phyloP scores from a whole-genome alignment of 2,329 filamentous ascomycete species.

The Pyricularia pennisetigena region DNA sequence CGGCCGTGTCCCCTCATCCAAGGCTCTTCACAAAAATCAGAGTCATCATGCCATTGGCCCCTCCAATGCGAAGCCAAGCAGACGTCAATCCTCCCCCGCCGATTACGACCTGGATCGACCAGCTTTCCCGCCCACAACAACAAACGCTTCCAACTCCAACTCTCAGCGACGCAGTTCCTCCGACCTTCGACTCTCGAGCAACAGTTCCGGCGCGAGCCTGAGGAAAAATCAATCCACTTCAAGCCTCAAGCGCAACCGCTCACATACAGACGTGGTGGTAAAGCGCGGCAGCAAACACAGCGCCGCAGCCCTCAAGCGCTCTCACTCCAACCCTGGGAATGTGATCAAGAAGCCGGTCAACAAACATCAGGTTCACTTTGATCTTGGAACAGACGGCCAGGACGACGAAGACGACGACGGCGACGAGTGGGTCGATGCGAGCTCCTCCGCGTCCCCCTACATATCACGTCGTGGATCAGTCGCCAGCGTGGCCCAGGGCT shows the following conservation, averaged over 20 bases:
- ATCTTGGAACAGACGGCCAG: slow-evolving; percentile 39
- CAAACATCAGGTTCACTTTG: slow-evolving; percentile 51
- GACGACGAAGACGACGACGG: slow-evolving; percentile 26
- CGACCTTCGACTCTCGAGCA: slow-evolving; percentile 32
- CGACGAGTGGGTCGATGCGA: slow-evolving; percentile 60
- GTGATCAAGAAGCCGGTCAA: slow-evolving; percentile 29
- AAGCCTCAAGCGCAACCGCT: slow-evolving; percentile 50
- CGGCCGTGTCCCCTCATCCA: slow-evolving; percentile 41
- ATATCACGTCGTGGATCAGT: slow-evolving; percentile 39
- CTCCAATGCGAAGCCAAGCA: slow-evolving; percentile 20
- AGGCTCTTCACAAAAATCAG: slow-evolving; percentile 33
- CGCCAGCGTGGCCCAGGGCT: slow-evolving; percentile 32
- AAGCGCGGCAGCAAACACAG: slow-evolving; percentile 32
- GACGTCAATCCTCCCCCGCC: slow-evolving; percentile 28
- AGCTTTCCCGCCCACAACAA: slow-evolving; percentile 4
- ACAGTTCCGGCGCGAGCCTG: slow-evolving; percentile 28
- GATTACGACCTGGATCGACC: slow-evolving; percentile 11
- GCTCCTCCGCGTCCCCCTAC: slow-evolving; percentile 51
- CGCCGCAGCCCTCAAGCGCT: slow-evolving; percentile 39
- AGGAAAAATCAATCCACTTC: slow-evolving; percentile 45
- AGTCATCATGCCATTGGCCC: slow-evolving; percentile 19
- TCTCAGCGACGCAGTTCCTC: slow-evolving; percentile 35
- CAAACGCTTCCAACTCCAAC: slow-evolving; percentile 7
- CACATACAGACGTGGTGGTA: slow-evolving; percentile 44
- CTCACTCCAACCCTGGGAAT: slow-evolving; percentile 35